phyloP scores from a whole-genome alignment of 2,329 filamentous ascomycete species.

The Venturia pyrina region DNA sequence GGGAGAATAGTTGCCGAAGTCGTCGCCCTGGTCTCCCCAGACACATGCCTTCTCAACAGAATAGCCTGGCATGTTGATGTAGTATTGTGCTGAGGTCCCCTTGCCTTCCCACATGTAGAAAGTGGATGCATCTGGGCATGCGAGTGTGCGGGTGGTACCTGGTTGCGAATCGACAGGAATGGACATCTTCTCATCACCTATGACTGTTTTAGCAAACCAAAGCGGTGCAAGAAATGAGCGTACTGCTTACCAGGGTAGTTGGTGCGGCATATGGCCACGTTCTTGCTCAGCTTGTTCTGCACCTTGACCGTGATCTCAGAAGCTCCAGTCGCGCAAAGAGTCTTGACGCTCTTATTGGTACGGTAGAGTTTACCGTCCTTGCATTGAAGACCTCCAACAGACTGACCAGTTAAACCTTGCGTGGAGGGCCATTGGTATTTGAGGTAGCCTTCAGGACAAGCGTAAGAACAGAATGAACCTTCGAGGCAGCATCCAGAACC shows the following conservation, averaged over 20 bases:
- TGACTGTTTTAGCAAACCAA: background rate
- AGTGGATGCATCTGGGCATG: constrained; percentile 59
- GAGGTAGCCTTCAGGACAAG: constrained; percentile 79
- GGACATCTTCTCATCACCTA: constrained; percentile 69
- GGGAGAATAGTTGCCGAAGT: constrained; percentile 87
- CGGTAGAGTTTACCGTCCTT: constrained; percentile 66
- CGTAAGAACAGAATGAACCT: constrained; percentile 78
- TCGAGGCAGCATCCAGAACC: constrained; percentile 49
- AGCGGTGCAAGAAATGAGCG: background rate
- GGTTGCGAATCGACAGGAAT: constrained; percentile 58
- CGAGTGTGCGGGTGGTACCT: constrained; percentile 52
- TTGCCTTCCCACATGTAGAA: constrained; percentile 63
- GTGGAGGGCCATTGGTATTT: constrained; percentile 80
- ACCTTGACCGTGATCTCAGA: constrained; percentile 56
- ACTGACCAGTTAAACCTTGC: constrained; percentile 74
- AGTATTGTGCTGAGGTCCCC: constrained; percentile 86
- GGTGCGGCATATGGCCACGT: constrained; percentile 77
- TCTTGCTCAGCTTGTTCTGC: constrained; percentile 58
- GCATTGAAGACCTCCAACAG: constrained; percentile 81
- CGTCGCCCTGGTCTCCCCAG: constrained; percentile 62
- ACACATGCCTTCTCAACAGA: constrained; percentile 58
- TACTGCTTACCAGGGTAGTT: constrained; percentile 69
- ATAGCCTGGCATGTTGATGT: constrained; percentile 77
- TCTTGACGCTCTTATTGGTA: constrained; percentile 56
- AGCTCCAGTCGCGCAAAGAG: constrained; percentile 65